Evolutionary conservation across 805 yeast genomes (phyloP), one percentile per base, ranked within the genome.

Genomic region (Zygosaccharomyces lentus): DNA sequence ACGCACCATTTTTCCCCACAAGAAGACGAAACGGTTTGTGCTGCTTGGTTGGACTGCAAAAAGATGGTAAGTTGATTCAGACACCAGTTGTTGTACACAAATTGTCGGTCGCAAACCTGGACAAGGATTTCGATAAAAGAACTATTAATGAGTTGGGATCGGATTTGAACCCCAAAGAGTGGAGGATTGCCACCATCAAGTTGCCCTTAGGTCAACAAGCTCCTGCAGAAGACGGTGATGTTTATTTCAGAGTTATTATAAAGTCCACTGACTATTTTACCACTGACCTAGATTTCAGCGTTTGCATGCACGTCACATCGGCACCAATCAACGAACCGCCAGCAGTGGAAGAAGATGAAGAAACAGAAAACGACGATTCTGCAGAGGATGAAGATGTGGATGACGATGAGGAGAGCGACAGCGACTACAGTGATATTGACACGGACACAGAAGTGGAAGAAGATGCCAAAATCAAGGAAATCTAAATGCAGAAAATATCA

Each of bases 221-320:
- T 12, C 97, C 98, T n/a, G 75, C 75, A 15, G 74, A 74, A 46
- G 69, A 70, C 13, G 96, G 95, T 35, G 71, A 68, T 34, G 78
- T 69, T 59, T 81, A 78, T 53, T 87, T 87, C 72, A 77, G 89
- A 67, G 70, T 90, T 13, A 68, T 81, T 19, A 65, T 91, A 59
- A 80, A 81, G 59, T 82, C 85, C 45, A 76, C 85, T 43, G 81
- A 85, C 37, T 90, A 87, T 64, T 87, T 87, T 63, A 96, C 96
- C 5, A 68, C 78, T 15, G 97, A 91, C 62, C 63, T 87, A 19
- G 87, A 83, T 53, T 75, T 82, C 50, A 84, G 90, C 8, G 66
- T 87, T 39, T 69, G 70, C 19, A 76, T 90, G 82, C 71, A 76
- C n/a, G 95, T 90, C 29, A 73, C 77, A 55, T 73, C 78, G 17